A percentile compares a stretch with the other conserved stretches of the same genome.
Conservation (phyloP, 768 basidiomycete species). For the Rhodotorula diobovata region DNA sequence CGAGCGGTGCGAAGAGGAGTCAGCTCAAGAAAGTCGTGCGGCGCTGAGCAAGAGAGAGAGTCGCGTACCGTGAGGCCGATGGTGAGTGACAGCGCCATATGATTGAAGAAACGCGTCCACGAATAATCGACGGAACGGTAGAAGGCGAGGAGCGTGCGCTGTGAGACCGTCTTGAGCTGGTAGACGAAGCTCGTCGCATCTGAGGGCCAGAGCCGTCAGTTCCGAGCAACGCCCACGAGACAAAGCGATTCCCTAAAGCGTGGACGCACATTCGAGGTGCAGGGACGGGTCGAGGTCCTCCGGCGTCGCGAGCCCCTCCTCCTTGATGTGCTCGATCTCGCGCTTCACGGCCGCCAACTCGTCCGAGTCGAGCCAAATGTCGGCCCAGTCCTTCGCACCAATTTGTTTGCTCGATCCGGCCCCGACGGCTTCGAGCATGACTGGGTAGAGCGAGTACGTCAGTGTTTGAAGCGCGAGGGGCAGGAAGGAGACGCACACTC, state of each 20-base stretch:
- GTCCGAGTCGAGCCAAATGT: conserved; percentile 57
- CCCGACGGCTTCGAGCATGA: conserved; percentile 69
- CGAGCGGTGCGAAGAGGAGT: background rate
- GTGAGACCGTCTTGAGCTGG: conserved; percentile 65
- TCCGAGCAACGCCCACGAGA: too few species aligned
- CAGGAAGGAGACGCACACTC: conserved; percentile 49
- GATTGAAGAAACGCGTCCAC: conserved; percentile 75
- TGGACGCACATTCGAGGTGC: conserved; percentile 31
- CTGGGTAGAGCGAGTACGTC: background rate
- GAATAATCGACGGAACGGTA: conserved; percentile 83
- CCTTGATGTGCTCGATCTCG: conserved; percentile 54
- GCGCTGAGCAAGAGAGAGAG: conserved; percentile 50
- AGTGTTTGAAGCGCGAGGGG: conserved; percentile 48
- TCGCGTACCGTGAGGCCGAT: conserved; percentile 18
- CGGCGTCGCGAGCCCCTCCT: conserved; percentile 52
- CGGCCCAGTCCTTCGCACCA: conserved; percentile 58
- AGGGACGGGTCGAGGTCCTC: conserved; percentile 50
- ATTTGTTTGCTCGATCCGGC: conserved; percentile 63
- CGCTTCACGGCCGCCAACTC: conserved; percentile 56
- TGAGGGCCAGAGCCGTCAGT: background rate
- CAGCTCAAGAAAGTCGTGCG: conserved; percentile 9
- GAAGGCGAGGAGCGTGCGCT: conserved; percentile 64
- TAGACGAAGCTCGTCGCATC: conserved; percentile 68
- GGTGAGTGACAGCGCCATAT: conserved; percentile 52
- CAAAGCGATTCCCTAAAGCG: accelerated